Base-by-base conservation (phyloP, 352 stramenopile genomes). In the Globisporangium apiculatum region DNA sequence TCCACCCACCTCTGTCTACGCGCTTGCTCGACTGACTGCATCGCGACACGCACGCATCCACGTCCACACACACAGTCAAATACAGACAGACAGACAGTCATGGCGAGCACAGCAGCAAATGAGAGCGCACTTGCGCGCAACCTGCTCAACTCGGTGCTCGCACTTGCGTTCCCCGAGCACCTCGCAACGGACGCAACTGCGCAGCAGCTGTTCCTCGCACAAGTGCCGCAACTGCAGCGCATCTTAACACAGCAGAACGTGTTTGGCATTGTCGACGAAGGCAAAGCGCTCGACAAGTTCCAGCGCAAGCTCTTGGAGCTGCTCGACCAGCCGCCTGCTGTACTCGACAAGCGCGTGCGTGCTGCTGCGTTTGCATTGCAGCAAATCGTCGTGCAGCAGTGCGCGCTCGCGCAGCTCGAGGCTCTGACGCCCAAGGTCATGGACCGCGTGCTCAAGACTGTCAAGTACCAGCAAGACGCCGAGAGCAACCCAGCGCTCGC, bases 231-330 rank as follows among this genome's bases (percentile, higher is more conserved):
- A 67, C 58, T 94, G 15, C 58, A 61, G 45, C 51, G 61, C 7
- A 69, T 86, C 42, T 51, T 91, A 8, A 42, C 65, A 60, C 67
- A 86, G 35, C 82, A 89, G 60, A 84, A 89, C 54, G 79, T 94
- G 42, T 91, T 94, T 50, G 76, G 68, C 12, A 64, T 87, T 38
- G 79, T 91, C 48, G 72, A 62, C n/a, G 74, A 87, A 38, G 77
- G 82, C 64, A 90, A 90, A 51, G 84, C 82, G 53, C 67, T 89
- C 60, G 69, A 69, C 51, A 94, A 92, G 73, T 86, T 88, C 66
- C 75, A 87, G 38, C 68, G 61, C 51, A 72, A 68, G 53, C 60
- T 94, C 49, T 74, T 86, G 40, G 61, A 86, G 61, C 62, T 90
- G 57, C 69, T 86, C 15, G 78, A 85, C 58, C 66, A 72, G 47